Evolutionary conservation across 257 asterid species (phyloP).

Genomic region (Striga asiatica): DNA sequence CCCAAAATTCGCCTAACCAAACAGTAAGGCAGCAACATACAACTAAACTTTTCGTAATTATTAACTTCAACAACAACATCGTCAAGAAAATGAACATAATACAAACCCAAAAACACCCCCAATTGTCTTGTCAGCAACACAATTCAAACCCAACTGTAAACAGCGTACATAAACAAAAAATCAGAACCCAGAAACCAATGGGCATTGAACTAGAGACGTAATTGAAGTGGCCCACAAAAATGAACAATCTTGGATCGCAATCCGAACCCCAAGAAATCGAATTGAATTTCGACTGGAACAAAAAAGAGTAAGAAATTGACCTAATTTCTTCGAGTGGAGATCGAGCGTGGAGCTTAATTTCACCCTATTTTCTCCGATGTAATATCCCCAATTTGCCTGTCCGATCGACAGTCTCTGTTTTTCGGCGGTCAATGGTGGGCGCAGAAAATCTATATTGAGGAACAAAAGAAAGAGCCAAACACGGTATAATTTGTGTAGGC

Average conservation of each 20-base stretch:
- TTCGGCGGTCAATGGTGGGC: slow-evolving; percentile 7
- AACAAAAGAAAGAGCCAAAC: slow-evolving; percentile 13
- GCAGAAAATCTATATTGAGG: slow-evolving; percentile 11
- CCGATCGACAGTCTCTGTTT: slow-evolving; percentile 23
- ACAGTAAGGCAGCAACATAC: too few species aligned
- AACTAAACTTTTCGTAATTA: neutral
- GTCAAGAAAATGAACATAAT: neutral
- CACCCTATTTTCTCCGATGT: slow-evolving; percentile 4
- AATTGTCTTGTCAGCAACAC: slow-evolving; percentile 9
- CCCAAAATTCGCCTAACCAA: too few species aligned
- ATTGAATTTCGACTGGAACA: slow-evolving; percentile 19
- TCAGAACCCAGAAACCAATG: slow-evolving; percentile 9
- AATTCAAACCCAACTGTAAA: slow-evolving; percentile 15
- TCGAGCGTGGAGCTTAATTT: slow-evolving; percentile 6
- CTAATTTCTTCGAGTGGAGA: slow-evolving; percentile 29
- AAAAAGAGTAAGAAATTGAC: slow-evolving; percentile 26
- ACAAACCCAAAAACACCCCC: neutral
- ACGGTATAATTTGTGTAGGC: slow-evolving; percentile 18
- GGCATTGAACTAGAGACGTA: too few species aligned
- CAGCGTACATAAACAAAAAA: neutral
- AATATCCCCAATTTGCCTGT: slow-evolving; percentile 15
- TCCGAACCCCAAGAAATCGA: slow-evolving; percentile 21
- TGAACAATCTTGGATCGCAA: slow-evolving; percentile 14
- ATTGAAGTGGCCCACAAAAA: slow-evolving; percentile 13
- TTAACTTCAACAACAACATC: neutral